Evolutionary conservation across 2,329 filamentous ascomycete genomes (phyloP).

Genomic region (Exophiala xenobiotica): DNA sequence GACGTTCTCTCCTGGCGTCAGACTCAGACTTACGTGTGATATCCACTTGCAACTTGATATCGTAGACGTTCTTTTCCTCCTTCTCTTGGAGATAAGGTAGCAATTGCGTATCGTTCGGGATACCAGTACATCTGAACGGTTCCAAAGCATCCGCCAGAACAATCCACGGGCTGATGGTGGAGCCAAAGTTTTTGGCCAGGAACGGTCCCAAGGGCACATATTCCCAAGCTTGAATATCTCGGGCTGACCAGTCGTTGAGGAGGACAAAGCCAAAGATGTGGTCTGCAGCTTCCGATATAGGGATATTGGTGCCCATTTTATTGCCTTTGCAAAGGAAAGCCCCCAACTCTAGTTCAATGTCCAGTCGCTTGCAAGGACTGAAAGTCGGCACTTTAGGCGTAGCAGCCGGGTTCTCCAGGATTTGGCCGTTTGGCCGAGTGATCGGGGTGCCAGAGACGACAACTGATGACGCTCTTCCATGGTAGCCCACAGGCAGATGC

Average conservation of each 20-base stretch:
- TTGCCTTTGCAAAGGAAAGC: constrained; percentile 69
- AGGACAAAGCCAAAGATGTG: constrained; percentile 77
- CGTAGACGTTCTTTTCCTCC: constrained; percentile 59
- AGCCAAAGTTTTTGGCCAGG: constrained; percentile 80
- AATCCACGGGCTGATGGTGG: constrained; percentile 76
- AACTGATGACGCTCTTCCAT: constrained; percentile 64
- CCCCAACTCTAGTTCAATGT: constrained; percentile 78
- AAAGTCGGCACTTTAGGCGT: constrained; percentile 64
- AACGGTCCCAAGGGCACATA: constrained; percentile 80
- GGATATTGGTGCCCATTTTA: constrained; percentile 62
- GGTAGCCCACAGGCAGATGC: constrained; percentile 78
- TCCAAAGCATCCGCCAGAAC: constrained; percentile 74
- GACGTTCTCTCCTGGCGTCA: too few relatives aligned
- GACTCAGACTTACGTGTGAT: constrained; percentile 51
- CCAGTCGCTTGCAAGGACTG: constrained; percentile 64
- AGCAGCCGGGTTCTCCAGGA: constrained; percentile 62
- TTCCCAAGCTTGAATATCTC: constrained; percentile 82
- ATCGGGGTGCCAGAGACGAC: constrained; percentile 59
- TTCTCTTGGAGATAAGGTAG: constrained; percentile 66
- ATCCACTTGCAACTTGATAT: constrained; percentile 69
- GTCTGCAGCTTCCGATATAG: constrained; percentile 64
- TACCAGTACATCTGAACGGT: constrained; percentile 58
- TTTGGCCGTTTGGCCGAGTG: constrained; percentile 72
- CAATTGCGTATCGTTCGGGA: constrained; percentile 55
- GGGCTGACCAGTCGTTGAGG: constrained; percentile 84